Evolutionary conservation across 179 eudicot species (phyloP).

Genomic region (Silene coronaria): DNA sequence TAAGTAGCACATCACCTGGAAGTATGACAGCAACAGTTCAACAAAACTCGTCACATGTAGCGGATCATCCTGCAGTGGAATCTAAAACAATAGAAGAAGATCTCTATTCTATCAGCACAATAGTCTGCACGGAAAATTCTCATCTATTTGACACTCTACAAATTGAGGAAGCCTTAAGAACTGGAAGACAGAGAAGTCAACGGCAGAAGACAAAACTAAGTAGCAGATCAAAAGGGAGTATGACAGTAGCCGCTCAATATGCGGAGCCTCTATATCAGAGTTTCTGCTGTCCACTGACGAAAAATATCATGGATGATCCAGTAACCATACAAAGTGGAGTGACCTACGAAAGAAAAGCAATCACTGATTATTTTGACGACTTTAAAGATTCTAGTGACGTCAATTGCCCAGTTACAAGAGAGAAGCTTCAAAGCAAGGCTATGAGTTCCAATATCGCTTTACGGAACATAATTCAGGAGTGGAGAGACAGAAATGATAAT

Average conservation of each 20-base stretch:
- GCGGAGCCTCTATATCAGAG: conserved; percentile 64
- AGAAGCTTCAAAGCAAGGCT: conserved; percentile 40
- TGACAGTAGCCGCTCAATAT: conserved; percentile 38
- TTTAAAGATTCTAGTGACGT: conserved; percentile 34
- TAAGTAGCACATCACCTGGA: conserved; percentile 28
- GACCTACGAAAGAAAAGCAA: conserved; percentile 61
- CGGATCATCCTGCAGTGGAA: conserved; percentile 6
- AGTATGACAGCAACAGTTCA: conserved; percentile 30
- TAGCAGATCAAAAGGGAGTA: conserved; percentile 25
- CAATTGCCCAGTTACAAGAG: conserved; percentile 52
- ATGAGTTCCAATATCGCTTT: conserved; percentile 56
- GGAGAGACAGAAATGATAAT: conserved; percentile 75
- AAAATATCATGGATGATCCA: conserved; percentile 73
- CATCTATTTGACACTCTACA: conserved; percentile 31
- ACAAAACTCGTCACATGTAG: conserved; percentile 1
- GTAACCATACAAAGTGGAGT: conserved; percentile 72
- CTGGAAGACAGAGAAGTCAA: conserved; percentile 27
- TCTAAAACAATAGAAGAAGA: conserved; percentile 38
- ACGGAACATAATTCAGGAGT: conserved; percentile 58
- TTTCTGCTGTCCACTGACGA: conserved; percentile 69
- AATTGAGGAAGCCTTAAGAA: conserved; percentile 32
- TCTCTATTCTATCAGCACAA: conserved; percentile 47
- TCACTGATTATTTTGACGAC: conserved; percentile 45
- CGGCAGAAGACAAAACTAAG: conserved; percentile 20
- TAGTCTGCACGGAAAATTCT: conserved; percentile 33